These are phyloP conservation scores for Colletotrichum falcatum DNA, from an alignment of 2,329 filamentous ascomycete species.

Conservation along the genomic window DNA sequence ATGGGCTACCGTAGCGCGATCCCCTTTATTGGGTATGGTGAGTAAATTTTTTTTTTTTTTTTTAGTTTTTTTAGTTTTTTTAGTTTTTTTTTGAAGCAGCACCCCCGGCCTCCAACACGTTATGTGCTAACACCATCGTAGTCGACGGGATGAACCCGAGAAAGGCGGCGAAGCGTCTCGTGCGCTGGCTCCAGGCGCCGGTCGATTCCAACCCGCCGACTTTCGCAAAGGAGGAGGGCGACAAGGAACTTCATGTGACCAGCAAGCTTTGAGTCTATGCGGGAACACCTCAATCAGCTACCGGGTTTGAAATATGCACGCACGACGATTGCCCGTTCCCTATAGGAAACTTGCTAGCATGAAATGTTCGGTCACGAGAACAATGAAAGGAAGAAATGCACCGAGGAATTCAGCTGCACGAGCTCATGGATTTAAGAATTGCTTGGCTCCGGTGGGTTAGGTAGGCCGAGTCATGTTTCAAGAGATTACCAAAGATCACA, in stretches of 20 bases:
- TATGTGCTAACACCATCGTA: not conserved
- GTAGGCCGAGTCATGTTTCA: not conserved
- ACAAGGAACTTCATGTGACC: not conserved
- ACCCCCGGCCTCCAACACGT: no score
- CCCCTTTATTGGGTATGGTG: slow-evolving; percentile 44
- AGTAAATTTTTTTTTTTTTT: no score
- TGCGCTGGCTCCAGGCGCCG: slow-evolving; percentile 19
- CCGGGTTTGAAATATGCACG: no score
- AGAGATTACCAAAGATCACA: not conserved
- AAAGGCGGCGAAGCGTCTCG: slow-evolving; percentile 3
- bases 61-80: no score
- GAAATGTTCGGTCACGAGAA: no score
- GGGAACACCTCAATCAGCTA: not conserved
- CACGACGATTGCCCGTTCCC: no score
- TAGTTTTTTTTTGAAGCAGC: rapidly evolving
- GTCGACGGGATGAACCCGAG: slow-evolving; percentile 15
- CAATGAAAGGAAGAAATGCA: no score
- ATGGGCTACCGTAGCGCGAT: slow-evolving; percentile 44
- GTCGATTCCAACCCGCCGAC: not conserved
- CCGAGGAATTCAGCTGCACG: no score
- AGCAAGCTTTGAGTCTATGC: slow-evolving; percentile 10
- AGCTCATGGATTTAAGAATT: not conserved
- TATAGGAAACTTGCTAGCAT: not conserved
- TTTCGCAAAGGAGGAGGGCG: slow-evolving; percentile 9
- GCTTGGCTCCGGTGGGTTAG: not conserved